A percentile compares a stretch with the other conserved stretches of the same genome.
These are phyloP conservation scores for Aspergillus sp. DNA, from an alignment of 2,329 filamentous ascomycete species.

Conservation along the genomic window DNA sequence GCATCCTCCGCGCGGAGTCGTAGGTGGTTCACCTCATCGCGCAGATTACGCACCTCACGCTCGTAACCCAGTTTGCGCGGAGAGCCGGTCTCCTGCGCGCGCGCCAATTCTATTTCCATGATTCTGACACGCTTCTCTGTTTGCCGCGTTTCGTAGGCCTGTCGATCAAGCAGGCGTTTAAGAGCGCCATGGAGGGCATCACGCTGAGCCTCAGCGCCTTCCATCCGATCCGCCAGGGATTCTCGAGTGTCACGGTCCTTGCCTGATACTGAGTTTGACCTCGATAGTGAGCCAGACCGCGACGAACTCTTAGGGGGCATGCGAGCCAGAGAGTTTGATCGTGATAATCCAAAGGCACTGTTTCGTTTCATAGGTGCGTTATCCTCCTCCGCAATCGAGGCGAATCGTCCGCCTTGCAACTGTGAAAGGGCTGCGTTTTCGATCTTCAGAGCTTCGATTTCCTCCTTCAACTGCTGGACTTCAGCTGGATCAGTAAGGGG, in stretches of 20 bases:
- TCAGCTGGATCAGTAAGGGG: constrained; percentile 64
- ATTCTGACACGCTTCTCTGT: constrained; percentile 76
- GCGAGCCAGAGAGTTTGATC: constrained; percentile 68
- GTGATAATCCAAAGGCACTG: constrained; percentile 55
- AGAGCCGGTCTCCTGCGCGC: constrained; percentile 62
- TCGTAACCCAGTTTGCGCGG: constrained; percentile 79
- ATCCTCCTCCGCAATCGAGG: constrained; percentile 60
- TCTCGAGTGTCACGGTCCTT: constrained; percentile 65
- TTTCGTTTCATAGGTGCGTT: constrained; percentile 40
- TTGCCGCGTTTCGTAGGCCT: constrained; percentile 79
- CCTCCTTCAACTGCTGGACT: constrained; percentile 76
- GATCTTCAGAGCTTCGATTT: constrained; percentile 66
- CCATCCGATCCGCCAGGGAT: constrained; percentile 73
- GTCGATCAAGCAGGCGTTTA: constrained; percentile 79
- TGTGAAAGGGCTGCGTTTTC: constrained; percentile 50
- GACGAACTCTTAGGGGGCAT: constrained; percentile 45
- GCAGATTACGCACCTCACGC: constrained; percentile 74
- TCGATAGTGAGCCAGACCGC: constrained; percentile 53
- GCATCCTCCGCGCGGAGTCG: constrained; percentile 89
- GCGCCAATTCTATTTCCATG: constrained; percentile 76
- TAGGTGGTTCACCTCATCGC: constrained; percentile 80
- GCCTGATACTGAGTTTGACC: constrained; percentile 55
- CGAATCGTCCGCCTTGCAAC: constrained; percentile 51
- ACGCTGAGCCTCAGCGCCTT: constrained; percentile 89
- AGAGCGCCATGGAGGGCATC: constrained; percentile 88